Conservation (phyloP, 2,329 filamentous ascomycete genomes). For the Tolypocladium amazonense region DNA sequence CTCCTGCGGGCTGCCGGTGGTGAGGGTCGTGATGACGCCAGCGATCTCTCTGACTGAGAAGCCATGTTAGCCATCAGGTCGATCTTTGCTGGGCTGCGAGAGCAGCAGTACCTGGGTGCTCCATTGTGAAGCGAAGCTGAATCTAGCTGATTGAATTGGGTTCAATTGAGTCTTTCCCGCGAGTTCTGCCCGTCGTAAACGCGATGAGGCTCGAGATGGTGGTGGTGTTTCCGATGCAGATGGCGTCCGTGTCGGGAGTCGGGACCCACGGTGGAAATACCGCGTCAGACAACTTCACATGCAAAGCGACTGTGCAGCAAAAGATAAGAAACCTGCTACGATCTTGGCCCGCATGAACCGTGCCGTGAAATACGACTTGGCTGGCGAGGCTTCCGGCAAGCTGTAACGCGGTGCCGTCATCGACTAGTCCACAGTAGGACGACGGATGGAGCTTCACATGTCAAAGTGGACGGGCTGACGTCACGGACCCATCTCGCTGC, state of each 20-base stretch:
- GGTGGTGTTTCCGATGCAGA: not conserved
- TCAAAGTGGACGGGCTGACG: not conserved
- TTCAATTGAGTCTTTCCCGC: not conserved
- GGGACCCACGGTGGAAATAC: not conserved
- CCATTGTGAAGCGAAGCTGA: constrained; percentile 17
- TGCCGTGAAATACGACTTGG: not conserved
- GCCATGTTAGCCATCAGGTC: not conserved
- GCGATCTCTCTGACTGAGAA: constrained; percentile 40
- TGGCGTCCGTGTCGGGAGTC: not conserved
- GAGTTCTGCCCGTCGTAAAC: not conserved
- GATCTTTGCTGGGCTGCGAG: not conserved
- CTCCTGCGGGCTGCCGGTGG: constrained; percentile 52
- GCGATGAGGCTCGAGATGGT: not conserved
- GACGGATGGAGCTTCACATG: not conserved
- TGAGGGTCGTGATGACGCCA: constrained; percentile 56
- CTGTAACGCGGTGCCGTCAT: not conserved
- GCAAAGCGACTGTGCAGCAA: not conserved
- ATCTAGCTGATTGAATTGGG: not conserved
- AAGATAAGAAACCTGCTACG: not conserved
- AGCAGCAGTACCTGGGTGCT: constrained; percentile 28
- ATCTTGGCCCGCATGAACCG: not conserved
- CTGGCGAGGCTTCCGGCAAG: not conserved
- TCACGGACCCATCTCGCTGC: not conserved
- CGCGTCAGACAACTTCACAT: not conserved
- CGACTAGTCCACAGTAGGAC: not conserved